These are phyloP conservation scores for Aspergillus heteromorphus DNA, from an alignment of 495 filamentous ascomycete species.

Conservation along the genomic window DNA sequence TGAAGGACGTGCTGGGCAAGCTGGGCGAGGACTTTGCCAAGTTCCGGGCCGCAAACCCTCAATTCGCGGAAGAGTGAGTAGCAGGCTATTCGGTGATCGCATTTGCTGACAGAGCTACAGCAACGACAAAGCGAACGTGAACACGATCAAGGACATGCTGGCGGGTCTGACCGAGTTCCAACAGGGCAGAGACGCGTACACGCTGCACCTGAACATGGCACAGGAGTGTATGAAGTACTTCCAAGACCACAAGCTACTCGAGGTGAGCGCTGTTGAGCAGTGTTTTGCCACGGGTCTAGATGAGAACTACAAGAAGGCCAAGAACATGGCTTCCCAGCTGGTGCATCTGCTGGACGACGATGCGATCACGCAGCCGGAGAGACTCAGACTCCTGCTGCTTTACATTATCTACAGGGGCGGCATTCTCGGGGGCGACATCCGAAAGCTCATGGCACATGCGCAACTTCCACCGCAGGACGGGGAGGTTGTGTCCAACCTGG, in stretches of 20 bases:
- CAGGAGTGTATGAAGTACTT: constrained; percentile 95
- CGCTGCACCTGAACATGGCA: constrained; percentile 94
- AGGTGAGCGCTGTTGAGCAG: constrained; percentile 81
- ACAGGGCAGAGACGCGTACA: constrained; percentile 90
- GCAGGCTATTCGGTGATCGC: not conserved
- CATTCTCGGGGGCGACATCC: constrained; percentile 78
- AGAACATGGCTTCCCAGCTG: constrained; percentile 77
- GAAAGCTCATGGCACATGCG: constrained; percentile 79
- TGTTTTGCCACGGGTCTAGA: constrained; percentile 87
- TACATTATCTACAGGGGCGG: constrained; percentile 87
- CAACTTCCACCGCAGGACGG: constrained; percentile 68
- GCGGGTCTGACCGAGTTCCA: constrained; percentile 91
- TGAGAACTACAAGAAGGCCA: constrained; percentile 86
- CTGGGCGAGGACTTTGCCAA: constrained; percentile 87
- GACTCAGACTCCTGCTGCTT: constrained; percentile 75
- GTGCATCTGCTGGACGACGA: constrained; percentile 84
- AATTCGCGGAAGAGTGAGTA: constrained; percentile 70
- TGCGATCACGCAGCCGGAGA: constrained; percentile 59
- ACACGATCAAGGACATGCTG: constrained; percentile 95
- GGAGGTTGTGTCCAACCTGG: constrained; percentile 69
- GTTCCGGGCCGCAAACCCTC: constrained; percentile 88
- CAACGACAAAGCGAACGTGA: constrained; percentile 64
- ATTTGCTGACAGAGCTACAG: constrained; percentile 20
- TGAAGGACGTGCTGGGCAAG: constrained; percentile 96
- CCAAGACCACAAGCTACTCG: constrained; percentile 73